A percentile compares a stretch with the other conserved stretches of the same genome.
Evolutionary conservation across 2,329 filamentous ascomycete species (phyloP).

Genomic region (Ophiostoma fasciatum): DNA sequence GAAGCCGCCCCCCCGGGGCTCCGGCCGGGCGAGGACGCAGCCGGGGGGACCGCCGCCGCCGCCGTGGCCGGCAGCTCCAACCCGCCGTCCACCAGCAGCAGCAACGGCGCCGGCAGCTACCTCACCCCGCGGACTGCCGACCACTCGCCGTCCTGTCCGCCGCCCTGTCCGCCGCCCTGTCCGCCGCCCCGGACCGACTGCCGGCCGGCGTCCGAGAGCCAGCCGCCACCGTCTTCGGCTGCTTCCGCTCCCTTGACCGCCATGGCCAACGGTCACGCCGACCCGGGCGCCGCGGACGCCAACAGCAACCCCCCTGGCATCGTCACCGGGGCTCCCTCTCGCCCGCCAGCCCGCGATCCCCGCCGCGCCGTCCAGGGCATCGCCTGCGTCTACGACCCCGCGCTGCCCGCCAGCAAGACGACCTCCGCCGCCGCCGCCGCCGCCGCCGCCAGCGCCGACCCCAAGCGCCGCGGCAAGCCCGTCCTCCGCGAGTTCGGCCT

Average conservation of each 20-base stretch:
- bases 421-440: slow-evolving; percentile 37
- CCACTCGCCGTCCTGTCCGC: slow-evolving; percentile 32
- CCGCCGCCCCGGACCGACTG: slow-evolving; percentile 26
- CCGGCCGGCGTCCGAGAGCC: slow-evolving; percentile 42
- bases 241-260: too few relatives aligned
- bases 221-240: slow-evolving; percentile 40
- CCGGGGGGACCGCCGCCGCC: too few relatives aligned
- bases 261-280: too few relatives aligned
- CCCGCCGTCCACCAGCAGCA: slow-evolving; percentile 16
- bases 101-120: slow-evolving; percentile 29
- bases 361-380: slow-evolving; percentile 37
- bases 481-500: slow-evolving; percentile 48
- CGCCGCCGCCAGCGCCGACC: slow-evolving; percentile 29
- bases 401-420: slow-evolving; percentile 30
- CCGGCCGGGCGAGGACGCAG: slow-evolving; percentile 12
- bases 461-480: slow-evolving; percentile 41
- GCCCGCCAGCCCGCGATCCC: slow-evolving; percentile 42
- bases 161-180: too few relatives aligned
- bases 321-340: too few relatives aligned
- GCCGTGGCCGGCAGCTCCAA: neutral
- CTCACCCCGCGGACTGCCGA: slow-evolving; percentile 35
- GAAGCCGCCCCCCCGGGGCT: slow-evolving; percentile 24
- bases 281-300: too few relatives aligned
- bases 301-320: neutral
- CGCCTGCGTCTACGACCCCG: slow-evolving; percentile 47